Conservation (phyloP, 2,329 filamentous ascomycete species). For the Coleophoma crateriformis region DNA sequence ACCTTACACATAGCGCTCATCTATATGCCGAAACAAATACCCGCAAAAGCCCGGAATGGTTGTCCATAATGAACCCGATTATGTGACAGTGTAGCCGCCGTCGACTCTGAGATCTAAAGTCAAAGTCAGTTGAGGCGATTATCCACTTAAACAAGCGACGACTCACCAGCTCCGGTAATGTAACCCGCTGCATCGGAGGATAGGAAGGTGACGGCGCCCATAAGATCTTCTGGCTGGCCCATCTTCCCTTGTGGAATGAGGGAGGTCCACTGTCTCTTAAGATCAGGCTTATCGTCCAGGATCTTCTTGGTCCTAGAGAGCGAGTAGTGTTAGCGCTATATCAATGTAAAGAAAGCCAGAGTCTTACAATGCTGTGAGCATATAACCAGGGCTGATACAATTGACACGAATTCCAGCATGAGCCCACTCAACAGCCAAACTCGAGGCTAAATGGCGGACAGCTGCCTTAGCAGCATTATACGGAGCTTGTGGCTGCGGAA, state of each 20-base stretch:
- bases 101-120: conserved; percentile 52
- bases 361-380: conserved; percentile 85
- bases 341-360: not conserved
- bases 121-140: not conserved
- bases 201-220: conserved; percentile 78
- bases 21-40: not conserved
- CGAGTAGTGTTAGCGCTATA: too few species aligned
- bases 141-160: not conserved
- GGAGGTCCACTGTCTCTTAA: conserved; percentile 85
- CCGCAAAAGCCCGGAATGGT: not conserved
- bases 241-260: conserved; percentile 92
- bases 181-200: conserved; percentile 53
- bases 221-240: conserved; percentile 85
- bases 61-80: conserved; percentile 18
- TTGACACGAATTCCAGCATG: conserved; percentile 85
- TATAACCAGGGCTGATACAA: conserved; percentile 92
- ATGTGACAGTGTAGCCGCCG: conserved; percentile 83
- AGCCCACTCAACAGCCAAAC: conserved; percentile 92
- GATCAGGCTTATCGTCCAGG: conserved; percentile 84
- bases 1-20: too few species aligned
- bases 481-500: conserved; percentile 87
- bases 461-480: conserved; percentile 94
- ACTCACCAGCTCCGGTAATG: conserved; percentile 38
- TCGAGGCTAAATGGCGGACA: conserved; percentile 80
- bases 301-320: conserved; percentile 78